Evolutionary conservation across 2,329 filamentous ascomycete genomes (phyloP).

Genomic region (Rhinocladiella similis): DNA sequence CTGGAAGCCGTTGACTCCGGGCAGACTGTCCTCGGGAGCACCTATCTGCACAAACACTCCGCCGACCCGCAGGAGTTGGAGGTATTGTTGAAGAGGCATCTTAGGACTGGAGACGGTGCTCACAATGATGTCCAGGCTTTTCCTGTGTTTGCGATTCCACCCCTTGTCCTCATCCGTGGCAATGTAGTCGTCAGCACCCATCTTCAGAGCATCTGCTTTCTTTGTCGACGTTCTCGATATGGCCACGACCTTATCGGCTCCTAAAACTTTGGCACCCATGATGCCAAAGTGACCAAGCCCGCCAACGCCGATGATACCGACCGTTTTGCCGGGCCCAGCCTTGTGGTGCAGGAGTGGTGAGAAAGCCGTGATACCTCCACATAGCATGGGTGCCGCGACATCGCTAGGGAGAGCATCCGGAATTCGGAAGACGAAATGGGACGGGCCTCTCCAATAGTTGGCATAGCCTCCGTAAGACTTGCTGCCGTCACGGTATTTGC

Average conservation of each 20-base stretch:
- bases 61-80: slow-evolving; percentile 59
- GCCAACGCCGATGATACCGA: slow-evolving; percentile 72
- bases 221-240: slow-evolving; percentile 57
- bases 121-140: slow-evolving; percentile 56
- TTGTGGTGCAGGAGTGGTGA: slow-evolving; percentile 67
- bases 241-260: slow-evolving; percentile 62
- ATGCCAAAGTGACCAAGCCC: slow-evolving; percentile 74
- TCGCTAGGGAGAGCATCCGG: slow-evolving; percentile 51
- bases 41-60: slow-evolving; percentile 69
- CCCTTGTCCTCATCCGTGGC: slow-evolving; percentile 57
- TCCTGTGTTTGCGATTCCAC: slow-evolving; percentile 53
- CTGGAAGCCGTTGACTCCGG: slow-evolving; percentile 58
- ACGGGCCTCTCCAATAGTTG: slow-evolving; percentile 55
- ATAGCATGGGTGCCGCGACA: slow-evolving; percentile 69
- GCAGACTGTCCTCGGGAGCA: slow-evolving; percentile 61
- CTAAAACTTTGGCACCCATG: slow-evolving; percentile 69
- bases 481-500: slow-evolving; percentile 58
- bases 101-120: slow-evolving; percentile 58
- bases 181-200: slow-evolving; percentile 59
- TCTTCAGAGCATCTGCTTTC: slow-evolving; percentile 51
- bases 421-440: slow-evolving; percentile 43
- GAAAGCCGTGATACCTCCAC: slow-evolving; percentile 74
- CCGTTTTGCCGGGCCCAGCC: slow-evolving; percentile 68
- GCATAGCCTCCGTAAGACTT: slow-evolving; percentile 69
- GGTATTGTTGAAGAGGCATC: slow-evolving; percentile 65